Percentiles rank a stretch among this genome's conserved stretches.
Evolutionary conservation across 352 stramenopile species (phyloP).

Genomic region (Phytophthora brassicae): DNA sequence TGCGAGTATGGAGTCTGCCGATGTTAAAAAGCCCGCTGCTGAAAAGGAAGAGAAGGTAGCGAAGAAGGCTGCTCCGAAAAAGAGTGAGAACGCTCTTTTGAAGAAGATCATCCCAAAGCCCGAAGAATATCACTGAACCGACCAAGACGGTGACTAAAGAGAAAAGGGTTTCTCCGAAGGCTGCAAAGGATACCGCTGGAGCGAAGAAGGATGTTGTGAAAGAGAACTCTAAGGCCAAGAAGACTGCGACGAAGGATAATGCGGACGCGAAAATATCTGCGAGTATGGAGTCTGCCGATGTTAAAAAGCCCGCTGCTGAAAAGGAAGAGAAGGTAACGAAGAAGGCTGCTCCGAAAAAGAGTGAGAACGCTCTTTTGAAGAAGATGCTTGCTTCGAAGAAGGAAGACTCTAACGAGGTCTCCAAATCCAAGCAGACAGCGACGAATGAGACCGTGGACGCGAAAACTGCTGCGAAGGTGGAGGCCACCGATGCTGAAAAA

Average conservation of each 20-base stretch:
- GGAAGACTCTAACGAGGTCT: conserved; percentile 4
- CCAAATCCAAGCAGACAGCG: conserved; percentile 1
- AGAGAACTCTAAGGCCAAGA: conserved; percentile 3
- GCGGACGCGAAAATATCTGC: conserved; percentile 1
- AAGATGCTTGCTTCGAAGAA: conserved; percentile 30
- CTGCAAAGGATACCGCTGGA: conserved; percentile 14
- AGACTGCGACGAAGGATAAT: background rate
- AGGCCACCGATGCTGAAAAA: conserved; percentile 16
- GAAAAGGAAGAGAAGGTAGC: conserved; percentile 2
- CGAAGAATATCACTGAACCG: conserved; percentile 11
- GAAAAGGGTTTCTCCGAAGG: background rate
- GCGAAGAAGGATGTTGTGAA: conserved; percentile 9
- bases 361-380: conserved; percentile 32
- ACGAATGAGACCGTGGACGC: conserved; percentile 1
- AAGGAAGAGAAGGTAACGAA: conserved; percentile 19
- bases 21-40: conserved; percentile 6
- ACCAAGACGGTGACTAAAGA: conserved; percentile 16
- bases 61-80: conserved; percentile 7
- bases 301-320: conserved; percentile 4
- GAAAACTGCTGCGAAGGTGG: conserved; percentile 10
- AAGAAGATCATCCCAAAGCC: background rate
- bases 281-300: conserved; percentile 15
- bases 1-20: conserved; percentile 13
- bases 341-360: conserved; percentile 29
- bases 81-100: conserved; percentile 13